Base-by-base conservation (phyloP, 768 basidiomycete genomes). In the Lentinula sp. region DNA sequence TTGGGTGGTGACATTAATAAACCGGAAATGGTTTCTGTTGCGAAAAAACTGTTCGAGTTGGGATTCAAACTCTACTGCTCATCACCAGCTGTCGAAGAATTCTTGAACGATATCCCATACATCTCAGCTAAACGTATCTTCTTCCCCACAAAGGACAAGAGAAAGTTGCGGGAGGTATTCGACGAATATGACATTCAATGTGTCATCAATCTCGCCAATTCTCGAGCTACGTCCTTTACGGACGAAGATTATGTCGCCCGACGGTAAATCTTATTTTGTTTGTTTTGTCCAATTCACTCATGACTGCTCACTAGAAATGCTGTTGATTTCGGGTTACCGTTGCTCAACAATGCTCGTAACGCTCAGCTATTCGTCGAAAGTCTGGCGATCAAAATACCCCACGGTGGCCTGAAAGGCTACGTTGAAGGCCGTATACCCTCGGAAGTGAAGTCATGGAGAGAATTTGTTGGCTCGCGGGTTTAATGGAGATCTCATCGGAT, bases 241-340 rank as follows among this genome's bases (percentile, higher is more conserved):
- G 97, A 98, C 70, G 93, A 98, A 70, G 95, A 98, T 67, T 99
- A 99, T 68, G 95, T 98, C 51, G 96, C 97, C 59, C 84, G 97
- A 70, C 82, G 90, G 86, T 90, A 69, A 66, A 84, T 79, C 60
- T 3, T 45, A 12, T 58, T 6, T 51, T 4, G 16, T 61, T 16
- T n/a, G 16, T 62, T 60, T 62, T 45, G 60, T 48, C 9, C 18
- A 51, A 48, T 50, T 66, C 13, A 33, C 43, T 57, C 37, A 63
- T 51, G 60, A 28, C 33, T 9, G 1, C 18, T 16, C 41, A 3
- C n/a, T 66, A 90, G 95, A 65, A 95, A 95, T 71, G 93, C 94
- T 57, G 93, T 96, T 58, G 95, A 98, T 77, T 98, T 98, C 65
- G 97, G 97, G 62, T 73, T 98, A 60, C 90, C 94, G 10, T 73